A percentile compares a stretch with the other conserved stretches of the same genome.
These are phyloP conservation scores for Aureobasidium mangrovei DNA, from an alignment of 2,329 filamentous ascomycete species.

Conservation along the genomic window DNA sequence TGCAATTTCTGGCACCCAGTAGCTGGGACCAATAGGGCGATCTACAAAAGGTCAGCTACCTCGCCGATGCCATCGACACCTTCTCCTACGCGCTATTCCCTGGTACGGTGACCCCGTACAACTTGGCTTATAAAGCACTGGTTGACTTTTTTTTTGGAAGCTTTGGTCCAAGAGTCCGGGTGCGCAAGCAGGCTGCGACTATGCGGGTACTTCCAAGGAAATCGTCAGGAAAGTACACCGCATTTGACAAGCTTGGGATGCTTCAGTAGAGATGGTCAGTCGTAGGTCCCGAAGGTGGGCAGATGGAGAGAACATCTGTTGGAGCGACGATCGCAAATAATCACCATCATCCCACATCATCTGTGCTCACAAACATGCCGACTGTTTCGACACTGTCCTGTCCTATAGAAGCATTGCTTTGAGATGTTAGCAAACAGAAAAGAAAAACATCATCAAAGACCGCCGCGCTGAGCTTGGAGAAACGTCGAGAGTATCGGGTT, in stretches of 20 bases:
- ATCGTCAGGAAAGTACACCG: not conserved
- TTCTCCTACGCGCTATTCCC: not conserved
- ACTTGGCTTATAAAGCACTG: not conserved
- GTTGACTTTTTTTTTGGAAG: not conserved
- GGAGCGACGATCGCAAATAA: too few species aligned
- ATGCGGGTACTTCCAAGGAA: not conserved
- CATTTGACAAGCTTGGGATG: not conserved
- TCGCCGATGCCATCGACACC: not conserved
- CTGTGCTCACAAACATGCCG: too few species aligned
- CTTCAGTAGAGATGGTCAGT: not conserved
- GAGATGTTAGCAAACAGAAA: too few species aligned
- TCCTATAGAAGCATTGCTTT: too few species aligned
- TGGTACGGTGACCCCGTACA: not conserved
- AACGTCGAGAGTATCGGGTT: too few species aligned
- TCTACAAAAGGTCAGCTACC: not conserved
- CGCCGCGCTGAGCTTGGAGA: too few species aligned
- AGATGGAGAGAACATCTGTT: too few species aligned
- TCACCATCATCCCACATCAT: too few species aligned
- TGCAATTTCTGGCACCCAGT: not conserved
- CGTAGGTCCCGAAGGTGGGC: not conserved
- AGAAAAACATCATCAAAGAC: too few species aligned
- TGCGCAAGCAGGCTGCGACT: not conserved
- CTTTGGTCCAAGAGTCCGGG: not conserved
- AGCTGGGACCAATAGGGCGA: not conserved
- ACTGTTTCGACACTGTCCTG: too few species aligned